Evolutionary conservation across 2,329 filamentous ascomycete genomes (phyloP).

Genomic region (Xylariaceae sp.): DNA sequence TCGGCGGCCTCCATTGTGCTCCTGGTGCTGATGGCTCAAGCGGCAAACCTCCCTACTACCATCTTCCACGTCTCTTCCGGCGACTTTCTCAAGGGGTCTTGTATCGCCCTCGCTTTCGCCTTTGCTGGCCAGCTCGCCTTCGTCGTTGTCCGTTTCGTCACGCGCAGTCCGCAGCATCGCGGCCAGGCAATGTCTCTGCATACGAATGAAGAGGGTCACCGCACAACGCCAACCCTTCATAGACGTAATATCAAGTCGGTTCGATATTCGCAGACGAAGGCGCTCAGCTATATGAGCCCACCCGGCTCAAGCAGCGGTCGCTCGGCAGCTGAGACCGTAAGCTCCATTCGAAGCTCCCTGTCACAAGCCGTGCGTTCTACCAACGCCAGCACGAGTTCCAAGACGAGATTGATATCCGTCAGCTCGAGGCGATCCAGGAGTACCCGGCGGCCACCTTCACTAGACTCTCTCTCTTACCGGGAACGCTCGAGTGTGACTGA

Average conservation of each 20-base stretch:
- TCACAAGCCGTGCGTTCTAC: conserved; percentile 45
- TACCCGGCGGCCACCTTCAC: conserved; percentile 36
- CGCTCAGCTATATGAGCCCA: conserved; percentile 32
- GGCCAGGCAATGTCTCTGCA: conserved; percentile 22
- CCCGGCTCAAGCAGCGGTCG: conserved; percentile 38
- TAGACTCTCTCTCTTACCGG: conserved; percentile 35
- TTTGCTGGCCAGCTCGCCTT: conserved; percentile 43
- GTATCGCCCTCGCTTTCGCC: conserved; percentile 37
- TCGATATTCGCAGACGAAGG: conserved; percentile 37
- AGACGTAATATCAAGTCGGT: conserved; percentile 47
- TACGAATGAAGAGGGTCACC: conserved; percentile 25
- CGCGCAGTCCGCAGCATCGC: conserved; percentile 25
- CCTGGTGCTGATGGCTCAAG: conserved; percentile 33
- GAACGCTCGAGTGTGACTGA: conserved; percentile 32
- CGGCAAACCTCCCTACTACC: conserved; percentile 18
- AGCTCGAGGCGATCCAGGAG: conserved; percentile 29
- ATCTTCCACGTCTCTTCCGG: conserved; percentile 26
- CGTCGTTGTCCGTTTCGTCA: conserved; percentile 36
- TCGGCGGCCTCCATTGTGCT: conserved; percentile 35
- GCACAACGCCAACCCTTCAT: conserved; percentile 22
- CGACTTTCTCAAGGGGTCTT: conserved; percentile 35
- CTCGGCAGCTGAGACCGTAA: conserved; percentile 37
- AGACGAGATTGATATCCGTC: conserved; percentile 41
- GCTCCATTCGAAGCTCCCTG: conserved; percentile 41
- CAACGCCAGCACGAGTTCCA: conserved; percentile 50